Evolutionary conservation across 345 rosid genomes (phyloP), one percentile per base, ranked within the genome.

Genomic region (Linum tenue): DNA sequence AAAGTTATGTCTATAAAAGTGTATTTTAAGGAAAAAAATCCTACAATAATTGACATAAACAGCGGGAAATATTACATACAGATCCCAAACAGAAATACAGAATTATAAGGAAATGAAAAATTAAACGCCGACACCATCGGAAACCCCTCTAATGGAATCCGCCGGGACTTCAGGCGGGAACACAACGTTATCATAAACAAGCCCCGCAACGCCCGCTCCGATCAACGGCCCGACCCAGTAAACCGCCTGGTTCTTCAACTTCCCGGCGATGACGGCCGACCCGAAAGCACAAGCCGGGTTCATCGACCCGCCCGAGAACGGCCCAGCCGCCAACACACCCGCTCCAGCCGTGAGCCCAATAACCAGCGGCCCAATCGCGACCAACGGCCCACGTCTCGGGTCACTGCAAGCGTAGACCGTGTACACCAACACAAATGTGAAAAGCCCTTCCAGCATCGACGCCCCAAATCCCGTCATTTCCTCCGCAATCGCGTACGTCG

Each of bases 391-490:
- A 7, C 75, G 79, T 64, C 92, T 74, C 0, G 85, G 79, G n/a
- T 85, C 91, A 1, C 74, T 75, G 0, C 88, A 84, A 1, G 85
- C 86, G 60, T 84, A 88, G 17, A 90, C 88, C 0, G 90, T 76
- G 68, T 88, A 94, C 1, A 94, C 99, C 58, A 90, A 55, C 15
- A 79, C 86, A 16, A 90, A 94, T 53, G 85, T 78, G 14, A 88
- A 50, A 42, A 85, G 73, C 0, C 92, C 97, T 72, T 94, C 99
- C 4, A 94, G 67, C 64, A 90, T 60, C 0, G 96, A 85, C 55
- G 96, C 96, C 55, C 97, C 99, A 62, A 90, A 90, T 35, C 96
- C 99, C 0, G 97, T 94, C 95, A 90, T 88, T 73, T 86, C 95
- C 41, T 66, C 79, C 3, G 95, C 90, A 43, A 90, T 84, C 60